Evolutionary conservation across 2,329 filamentous ascomycete species (phyloP).

Genomic region (Fusarium sp.): DNA sequence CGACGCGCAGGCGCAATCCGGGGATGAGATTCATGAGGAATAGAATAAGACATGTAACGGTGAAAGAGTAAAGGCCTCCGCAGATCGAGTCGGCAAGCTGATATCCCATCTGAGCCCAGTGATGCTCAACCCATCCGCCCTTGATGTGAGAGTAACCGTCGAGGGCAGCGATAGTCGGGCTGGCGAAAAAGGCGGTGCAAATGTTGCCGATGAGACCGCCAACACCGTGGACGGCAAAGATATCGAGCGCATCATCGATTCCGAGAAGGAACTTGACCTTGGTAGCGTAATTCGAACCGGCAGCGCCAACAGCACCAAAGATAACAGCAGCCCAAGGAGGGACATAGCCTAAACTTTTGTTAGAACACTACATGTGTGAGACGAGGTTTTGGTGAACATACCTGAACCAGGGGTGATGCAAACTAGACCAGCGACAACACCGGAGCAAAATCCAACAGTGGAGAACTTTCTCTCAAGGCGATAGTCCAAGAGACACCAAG

Average conservation of each 20-base stretch:
- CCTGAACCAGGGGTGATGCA: slow-evolving; percentile 90
- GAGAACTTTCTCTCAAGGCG: slow-evolving; percentile 91
- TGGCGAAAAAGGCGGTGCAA: slow-evolving; percentile 83
- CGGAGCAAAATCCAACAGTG: slow-evolving; percentile 92
- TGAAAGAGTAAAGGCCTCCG: slow-evolving; percentile 82
- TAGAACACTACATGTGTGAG: slow-evolving; percentile 12
- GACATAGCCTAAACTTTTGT: slow-evolving; percentile 67
- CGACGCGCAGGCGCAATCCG: slow-evolving; percentile 77
- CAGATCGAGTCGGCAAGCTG: slow-evolving; percentile 84
- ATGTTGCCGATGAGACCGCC: slow-evolving; percentile 84
- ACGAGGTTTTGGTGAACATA: slow-evolving; percentile 38
- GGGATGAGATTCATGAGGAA: slow-evolving; percentile 84
- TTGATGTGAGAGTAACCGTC: slow-evolving; percentile 75
- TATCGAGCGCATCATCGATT: slow-evolving; percentile 88
- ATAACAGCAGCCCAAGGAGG: slow-evolving; percentile 86
- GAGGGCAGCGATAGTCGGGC: slow-evolving; percentile 84
- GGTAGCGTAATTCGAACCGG: slow-evolving; percentile 87
- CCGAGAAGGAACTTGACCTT: slow-evolving; percentile 87
- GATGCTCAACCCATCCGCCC: slow-evolving; percentile 84
- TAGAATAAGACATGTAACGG: slow-evolving; percentile 80
- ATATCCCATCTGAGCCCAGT: slow-evolving; percentile 86
- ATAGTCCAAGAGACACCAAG: slow-evolving; percentile 91
- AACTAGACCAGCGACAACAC: slow-evolving; percentile 87
- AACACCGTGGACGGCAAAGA: slow-evolving; percentile 84
- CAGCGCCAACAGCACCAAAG: slow-evolving; percentile 80